Evolutionary conservation across 257 asterid species (phyloP), one percentile per base, ranked within the genome.

Genomic region (Petrea volubilis): DNA sequence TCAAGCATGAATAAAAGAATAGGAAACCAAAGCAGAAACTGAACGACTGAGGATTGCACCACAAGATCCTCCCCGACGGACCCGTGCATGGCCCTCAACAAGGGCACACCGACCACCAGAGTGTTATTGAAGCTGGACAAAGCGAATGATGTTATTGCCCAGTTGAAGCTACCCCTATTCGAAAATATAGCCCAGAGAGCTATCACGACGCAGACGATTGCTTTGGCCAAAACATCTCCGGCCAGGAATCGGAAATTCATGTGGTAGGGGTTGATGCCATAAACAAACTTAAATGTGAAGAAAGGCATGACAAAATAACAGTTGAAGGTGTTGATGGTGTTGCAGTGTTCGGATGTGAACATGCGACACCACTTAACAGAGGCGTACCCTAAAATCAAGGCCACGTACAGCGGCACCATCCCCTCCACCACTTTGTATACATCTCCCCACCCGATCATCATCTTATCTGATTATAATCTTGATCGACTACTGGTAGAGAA

Each of bases 81-180:
- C 6, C 90, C 95, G n/a, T 89, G 87, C 97, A 90, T 87, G 75
- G 98, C 92, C 29, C 53, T 55, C 57, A 93, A 31, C 5, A 88
- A 40, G 0, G 98, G 96, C 6, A 83, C 95, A 0, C 97, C 98
- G 0, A 93, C 87, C 53, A 90, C 91, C 14, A 90, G 76, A 1
- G 93, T 82, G 71, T 88, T 88, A 59, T 78, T 90, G 20, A 87
- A 51, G 31, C 87, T 79, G 1, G 95, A 79, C 8, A 93, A 46
- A 1, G 89, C 75, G 78, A 85, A 93, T 0, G 78, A 72, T 0
- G 97, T 87, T 11, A 90, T 83, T 0, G 85, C 88, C 97, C 98
- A 93, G 0, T 80, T 51, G 4, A 81, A 71, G 12, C 55, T 60
- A 3, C 90, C 90, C 0, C 72, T 76, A 2, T 11, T 65, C 9